Percentiles rank a stretch among this genome's conserved stretches.
phyloP scores from a whole-genome alignment of 257 asterid genomes.

The Linaria vulgaris region DNA sequence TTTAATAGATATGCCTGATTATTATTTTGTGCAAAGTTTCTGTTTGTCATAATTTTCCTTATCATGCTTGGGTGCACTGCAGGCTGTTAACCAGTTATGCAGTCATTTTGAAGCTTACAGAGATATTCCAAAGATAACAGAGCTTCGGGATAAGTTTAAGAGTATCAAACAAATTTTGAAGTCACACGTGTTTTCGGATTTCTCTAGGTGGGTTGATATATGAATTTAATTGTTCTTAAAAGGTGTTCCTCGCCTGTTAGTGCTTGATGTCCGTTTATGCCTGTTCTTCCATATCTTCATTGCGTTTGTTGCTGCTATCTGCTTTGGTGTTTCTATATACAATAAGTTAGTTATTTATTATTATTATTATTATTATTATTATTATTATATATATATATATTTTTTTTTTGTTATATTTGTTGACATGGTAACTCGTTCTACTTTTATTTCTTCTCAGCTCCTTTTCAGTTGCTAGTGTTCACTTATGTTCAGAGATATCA shows the following conservation, averaged over 20 bases:
- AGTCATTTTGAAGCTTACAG: conserved; percentile 95
- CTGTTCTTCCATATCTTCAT: neutral
- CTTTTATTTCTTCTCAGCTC: conserved; percentile 2
- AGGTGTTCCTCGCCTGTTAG: conserved; percentile 12
- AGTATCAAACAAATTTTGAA: conserved; percentile 92
- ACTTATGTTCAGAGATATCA: conserved; percentile 8
- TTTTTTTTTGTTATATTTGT: neutral
- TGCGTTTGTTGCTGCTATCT: conserved; percentile 12
- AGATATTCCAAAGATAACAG: conserved; percentile 90
- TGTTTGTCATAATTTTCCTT: no score
- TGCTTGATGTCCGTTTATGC: conserved; percentile 6
- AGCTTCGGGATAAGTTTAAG: conserved; percentile 89
- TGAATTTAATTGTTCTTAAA: conserved; percentile 11
- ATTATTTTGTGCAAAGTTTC: no score
- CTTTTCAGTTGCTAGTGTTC: neutral
- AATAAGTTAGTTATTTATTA: neutral
- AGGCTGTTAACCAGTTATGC: conserved; percentile 98
- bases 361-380: no score
- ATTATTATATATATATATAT: no score
- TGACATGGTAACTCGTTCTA: no score
- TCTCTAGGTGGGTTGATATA: conserved; percentile 71
- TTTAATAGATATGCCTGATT: no score
- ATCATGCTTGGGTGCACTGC: conserved; percentile 28
- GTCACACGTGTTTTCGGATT: conserved; percentile 91
- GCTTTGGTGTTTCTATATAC: conserved; percentile 1